A percentile compares a stretch with the other conserved stretches of the same genome.
These are phyloP conservation scores for Austropuccinia psidii DNA, from an alignment of 1,284 basidiomycete genomes.

Conservation along the genomic window DNA sequence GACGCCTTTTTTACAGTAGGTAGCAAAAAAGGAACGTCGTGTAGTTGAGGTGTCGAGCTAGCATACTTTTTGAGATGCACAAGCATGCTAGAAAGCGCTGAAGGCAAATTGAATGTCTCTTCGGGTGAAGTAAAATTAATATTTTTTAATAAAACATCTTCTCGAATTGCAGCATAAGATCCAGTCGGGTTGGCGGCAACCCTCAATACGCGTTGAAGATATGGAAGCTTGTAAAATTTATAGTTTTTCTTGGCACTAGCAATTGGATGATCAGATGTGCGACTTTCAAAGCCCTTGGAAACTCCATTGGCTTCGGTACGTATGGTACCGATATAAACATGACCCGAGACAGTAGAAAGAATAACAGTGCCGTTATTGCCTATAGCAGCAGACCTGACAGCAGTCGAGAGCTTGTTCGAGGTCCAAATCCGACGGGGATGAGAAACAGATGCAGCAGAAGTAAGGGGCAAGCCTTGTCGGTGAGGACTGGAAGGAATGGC, in stretches of 20 bases:
- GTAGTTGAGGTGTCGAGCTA: conserved; percentile 12
- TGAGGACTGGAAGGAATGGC: neutral
- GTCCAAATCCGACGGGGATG: conserved; percentile 23
- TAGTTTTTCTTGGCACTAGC: conserved; percentile 55
- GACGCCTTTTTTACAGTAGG: neutral
- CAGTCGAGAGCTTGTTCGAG: neutral
- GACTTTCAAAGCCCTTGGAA: conserved; percentile 38
- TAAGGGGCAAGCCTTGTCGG: neutral
- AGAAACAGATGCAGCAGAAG: neutral
- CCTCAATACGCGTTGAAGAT: conserved; percentile 71
- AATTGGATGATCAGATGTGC: conserved; percentile 36
- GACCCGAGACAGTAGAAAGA: conserved; percentile 86
- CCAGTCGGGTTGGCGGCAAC: conserved; percentile 84
- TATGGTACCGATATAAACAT: conserved; percentile 73
- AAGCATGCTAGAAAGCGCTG: conserved; percentile 56
- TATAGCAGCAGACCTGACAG: conserved; percentile 65
- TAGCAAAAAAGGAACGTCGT: neutral
- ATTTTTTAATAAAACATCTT: conserved; percentile 53
- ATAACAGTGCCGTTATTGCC: conserved; percentile 81
- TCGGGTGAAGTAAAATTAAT: conserved; percentile 53
- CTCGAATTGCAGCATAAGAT: conserved; percentile 74
- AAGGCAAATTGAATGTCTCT: conserved; percentile 60
- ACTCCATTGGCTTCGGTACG: conserved; percentile 42
- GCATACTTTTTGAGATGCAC: conserved; percentile 40
- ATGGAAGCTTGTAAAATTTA: conserved; percentile 74